phyloP scores from a whole-genome alignment of 1,139 yeast genomes.

The Candida sp. region DNA sequence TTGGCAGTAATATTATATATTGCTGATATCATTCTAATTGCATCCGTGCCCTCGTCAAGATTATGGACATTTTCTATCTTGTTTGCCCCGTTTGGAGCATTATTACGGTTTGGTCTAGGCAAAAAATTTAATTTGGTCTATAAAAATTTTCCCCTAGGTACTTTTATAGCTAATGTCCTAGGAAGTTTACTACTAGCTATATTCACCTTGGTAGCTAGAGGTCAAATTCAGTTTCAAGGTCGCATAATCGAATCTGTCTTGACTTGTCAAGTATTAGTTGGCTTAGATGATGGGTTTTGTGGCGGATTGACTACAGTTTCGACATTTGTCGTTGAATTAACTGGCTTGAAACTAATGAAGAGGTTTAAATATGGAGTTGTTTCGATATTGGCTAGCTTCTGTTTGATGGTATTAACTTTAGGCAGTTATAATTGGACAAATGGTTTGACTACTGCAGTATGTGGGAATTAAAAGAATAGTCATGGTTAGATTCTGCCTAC shows the following conservation, averaged over 20 bases:
- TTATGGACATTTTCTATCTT: constrained; percentile 55
- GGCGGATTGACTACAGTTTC: constrained; percentile 78
- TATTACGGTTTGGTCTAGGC: constrained; percentile 53
- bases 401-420: constrained; percentile 39
- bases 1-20: constrained; percentile 35
- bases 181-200: constrained; percentile 61
- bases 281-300: constrained; percentile 68
- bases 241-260: constrained; percentile 29
- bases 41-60: constrained; percentile 48
- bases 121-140: constrained; percentile 40
- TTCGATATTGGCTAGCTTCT: constrained; percentile 37
- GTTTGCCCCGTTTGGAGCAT: constrained; percentile 70
- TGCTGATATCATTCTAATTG: constrained; percentile 41
- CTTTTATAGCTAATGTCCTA: constrained; percentile 62
- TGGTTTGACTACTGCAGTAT: constrained; percentile 31
- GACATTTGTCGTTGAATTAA: constrained; percentile 69
- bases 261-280: constrained; percentile 53
- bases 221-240: constrained; percentile 21
- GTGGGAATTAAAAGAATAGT: constrained; percentile 7
- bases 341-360: constrained; percentile 26
- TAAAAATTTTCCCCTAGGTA: constrained; percentile 64
- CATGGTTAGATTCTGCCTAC: no score
- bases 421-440: constrained; percentile 55
- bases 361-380: constrained; percentile 38
- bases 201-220: constrained; percentile 47